A percentile compares a stretch with the other conserved stretches of the same genome.
phyloP scores from a whole-genome alignment of 1,139 yeast genomes.

The Candida tunisiensis region DNA sequence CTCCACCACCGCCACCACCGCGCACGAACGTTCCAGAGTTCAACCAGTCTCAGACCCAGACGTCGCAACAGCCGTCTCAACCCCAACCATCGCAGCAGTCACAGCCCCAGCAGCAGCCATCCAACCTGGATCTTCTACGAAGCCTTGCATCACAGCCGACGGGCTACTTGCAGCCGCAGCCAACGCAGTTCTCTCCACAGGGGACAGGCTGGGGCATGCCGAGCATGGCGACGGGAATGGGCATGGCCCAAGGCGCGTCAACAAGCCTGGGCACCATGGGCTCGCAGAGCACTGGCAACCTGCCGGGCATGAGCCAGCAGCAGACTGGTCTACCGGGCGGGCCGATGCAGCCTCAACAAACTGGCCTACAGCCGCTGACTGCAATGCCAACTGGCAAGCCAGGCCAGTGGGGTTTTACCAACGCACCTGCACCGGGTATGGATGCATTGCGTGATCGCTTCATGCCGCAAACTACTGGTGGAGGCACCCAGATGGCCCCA shows the following conservation, averaged over 20 bases:
- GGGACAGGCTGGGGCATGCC: conserved; percentile 4
- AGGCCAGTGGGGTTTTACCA: conserved; percentile 72
- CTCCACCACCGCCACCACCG: conserved; percentile 1
- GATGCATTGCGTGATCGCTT: conserved; percentile 61
- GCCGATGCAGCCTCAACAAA: conserved; percentile 6
- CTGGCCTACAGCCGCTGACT: conserved; percentile 11
- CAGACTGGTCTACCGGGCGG: no score
- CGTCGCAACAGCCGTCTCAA: conserved; percentile 3
- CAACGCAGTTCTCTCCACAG: conserved; percentile 18
- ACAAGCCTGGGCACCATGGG: no score
- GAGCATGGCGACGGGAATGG: no score
- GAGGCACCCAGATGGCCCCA: conserved; percentile 17
- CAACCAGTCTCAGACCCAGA: conserved; percentile 3
- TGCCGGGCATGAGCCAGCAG: conserved; percentile 3
- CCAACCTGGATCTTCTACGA: background rate
- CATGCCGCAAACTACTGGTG: conserved; percentile 45
- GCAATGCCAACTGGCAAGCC: conserved; percentile 49
- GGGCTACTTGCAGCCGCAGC: conserved; percentile 12
- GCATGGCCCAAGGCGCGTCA: no score
- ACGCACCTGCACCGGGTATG: conserved; percentile 61
- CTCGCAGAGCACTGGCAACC: conserved; percentile 8
- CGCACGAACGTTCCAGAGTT: conserved; percentile 1
- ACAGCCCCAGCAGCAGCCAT: background rate
- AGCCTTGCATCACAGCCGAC: conserved; percentile 1
- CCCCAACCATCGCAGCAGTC: background rate